phyloP scores from a whole-genome alignment of 2,329 filamentous ascomycete species.

The Paracorniculantispora psalliotae region DNA sequence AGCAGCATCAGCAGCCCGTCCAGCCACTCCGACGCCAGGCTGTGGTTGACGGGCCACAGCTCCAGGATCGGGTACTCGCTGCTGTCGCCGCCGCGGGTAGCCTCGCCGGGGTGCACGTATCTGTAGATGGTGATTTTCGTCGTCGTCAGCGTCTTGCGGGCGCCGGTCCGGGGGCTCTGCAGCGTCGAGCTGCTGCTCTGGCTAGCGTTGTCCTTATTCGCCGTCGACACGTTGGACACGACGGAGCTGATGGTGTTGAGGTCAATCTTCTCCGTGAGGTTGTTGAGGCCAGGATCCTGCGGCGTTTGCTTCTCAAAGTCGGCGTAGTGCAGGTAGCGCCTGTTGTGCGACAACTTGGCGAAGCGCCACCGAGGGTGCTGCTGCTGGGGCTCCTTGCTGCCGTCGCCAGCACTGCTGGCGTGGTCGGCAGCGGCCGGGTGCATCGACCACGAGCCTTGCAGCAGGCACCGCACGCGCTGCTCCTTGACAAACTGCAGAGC shows the following conservation, averaged over 20 bases:
- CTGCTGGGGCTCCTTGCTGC: constrained; percentile 28
- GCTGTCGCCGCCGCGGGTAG: constrained; percentile 28
- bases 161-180: constrained; percentile 25
- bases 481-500: constrained; percentile 96
- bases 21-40: constrained; percentile 89
- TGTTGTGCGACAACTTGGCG: constrained; percentile 83
- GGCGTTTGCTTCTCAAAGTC: constrained; percentile 67
- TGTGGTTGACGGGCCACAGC: constrained; percentile 76
- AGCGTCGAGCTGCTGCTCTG: constrained; percentile 38
- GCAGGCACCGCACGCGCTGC: constrained; percentile 83
- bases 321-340: constrained; percentile 83
- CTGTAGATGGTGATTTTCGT: constrained; percentile 94
- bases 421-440: constrained; percentile 35
- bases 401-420: constrained; percentile 32
- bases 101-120: constrained; percentile 45
- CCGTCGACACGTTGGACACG: constrained; percentile 80
- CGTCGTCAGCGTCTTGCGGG: constrained; percentile 39
- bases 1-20: constrained; percentile 93
- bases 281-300: constrained; percentile 66
- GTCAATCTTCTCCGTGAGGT: constrained; percentile 77
- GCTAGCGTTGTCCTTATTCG: constrained; percentile 36
- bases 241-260: constrained; percentile 85
- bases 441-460: constrained; percentile 85
- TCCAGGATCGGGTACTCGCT: constrained; percentile 71
- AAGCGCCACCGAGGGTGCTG: constrained; percentile 61